phyloP scores from a whole-genome alignment of 805 yeast genomes.

The Cyberlindnera amylophila region DNA sequence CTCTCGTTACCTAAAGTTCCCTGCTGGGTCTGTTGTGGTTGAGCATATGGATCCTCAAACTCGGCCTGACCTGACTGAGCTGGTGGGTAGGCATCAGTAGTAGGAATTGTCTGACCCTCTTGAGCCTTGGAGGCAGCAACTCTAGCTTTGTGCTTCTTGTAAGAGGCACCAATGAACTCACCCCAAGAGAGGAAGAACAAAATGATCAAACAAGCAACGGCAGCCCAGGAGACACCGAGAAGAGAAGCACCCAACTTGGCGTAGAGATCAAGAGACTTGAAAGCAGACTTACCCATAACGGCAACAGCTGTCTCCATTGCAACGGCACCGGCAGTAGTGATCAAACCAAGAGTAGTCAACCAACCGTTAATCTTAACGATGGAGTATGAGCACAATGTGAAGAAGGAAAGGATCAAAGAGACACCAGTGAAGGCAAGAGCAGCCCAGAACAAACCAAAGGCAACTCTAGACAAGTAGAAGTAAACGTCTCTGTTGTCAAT shows the following conservation, averaged over 20 bases:
- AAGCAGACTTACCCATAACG: constrained; percentile 73
- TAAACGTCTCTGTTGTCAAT: constrained; percentile 50
- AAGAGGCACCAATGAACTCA: constrained; percentile 44
- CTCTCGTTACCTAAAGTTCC: constrained; percentile 37
- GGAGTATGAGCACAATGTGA: constrained; percentile 53
- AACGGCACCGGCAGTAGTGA: constrained; percentile 60
- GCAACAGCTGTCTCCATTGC: constrained; percentile 70
- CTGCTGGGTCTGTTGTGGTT: constrained; percentile 22
- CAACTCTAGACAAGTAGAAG: constrained; percentile 62
- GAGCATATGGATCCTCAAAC: constrained; percentile 24
- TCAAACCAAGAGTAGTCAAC: constrained; percentile 46
- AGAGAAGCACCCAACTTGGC: constrained; percentile 53
- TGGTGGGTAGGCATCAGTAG: constrained; percentile 12
- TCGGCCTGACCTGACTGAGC: constrained; percentile 21
- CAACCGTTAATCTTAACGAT: constrained; percentile 52
- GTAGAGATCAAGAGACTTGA: constrained; percentile 41
- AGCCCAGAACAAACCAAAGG: constrained; percentile 59
- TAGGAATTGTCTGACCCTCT: constrained; percentile 9
- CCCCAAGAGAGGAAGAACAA: constrained; percentile 52
- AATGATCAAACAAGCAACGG: constrained; percentile 49
- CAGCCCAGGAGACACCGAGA: constrained; percentile 69
- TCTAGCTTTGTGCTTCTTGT: constrained; percentile 45
- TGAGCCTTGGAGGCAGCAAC: constrained; percentile 31
- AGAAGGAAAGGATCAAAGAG: constrained; percentile 49
- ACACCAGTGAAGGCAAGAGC: constrained; percentile 62